phyloP scores from a whole-genome alignment of 164 flowering plant genomes.

The Aristolochia californica region DNA sequence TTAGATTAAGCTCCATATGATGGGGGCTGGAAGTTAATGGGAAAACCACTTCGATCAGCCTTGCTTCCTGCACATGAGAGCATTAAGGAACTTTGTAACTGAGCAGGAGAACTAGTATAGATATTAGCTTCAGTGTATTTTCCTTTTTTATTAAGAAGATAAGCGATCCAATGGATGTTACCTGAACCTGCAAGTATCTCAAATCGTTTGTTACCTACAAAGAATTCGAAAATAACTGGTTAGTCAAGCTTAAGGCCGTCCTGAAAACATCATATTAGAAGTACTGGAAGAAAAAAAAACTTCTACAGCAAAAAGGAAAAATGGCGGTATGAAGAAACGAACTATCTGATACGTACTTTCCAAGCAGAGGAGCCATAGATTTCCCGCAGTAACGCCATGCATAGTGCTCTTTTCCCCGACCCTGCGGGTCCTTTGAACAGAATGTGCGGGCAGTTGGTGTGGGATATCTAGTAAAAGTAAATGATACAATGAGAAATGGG shows the following conservation, averaged over 20 bases:
- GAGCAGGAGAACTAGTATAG: not conserved
- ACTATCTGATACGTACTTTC: constrained; percentile 34
- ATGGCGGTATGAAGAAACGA: not conserved
- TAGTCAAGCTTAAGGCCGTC: not conserved
- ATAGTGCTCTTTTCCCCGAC: constrained; percentile 51
- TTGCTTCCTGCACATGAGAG: constrained; percentile 36
- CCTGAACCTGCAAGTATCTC: constrained; percentile 45
- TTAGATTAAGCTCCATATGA: constrained; percentile 60
- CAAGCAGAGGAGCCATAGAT: constrained; percentile 46
- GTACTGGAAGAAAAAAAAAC: not conserved
- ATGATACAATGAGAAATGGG: not conserved
- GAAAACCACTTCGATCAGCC: constrained; percentile 33
- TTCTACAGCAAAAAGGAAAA: not conserved
- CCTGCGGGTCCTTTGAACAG: constrained; percentile 64
- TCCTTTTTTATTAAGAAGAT: not conserved
- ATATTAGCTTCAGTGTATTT: not conserved
- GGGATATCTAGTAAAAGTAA: constrained; percentile 27
- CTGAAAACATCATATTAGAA: not conserved
- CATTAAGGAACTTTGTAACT: not conserved
- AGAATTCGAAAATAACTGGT: not conserved
- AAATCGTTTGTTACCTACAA: constrained; percentile 50
- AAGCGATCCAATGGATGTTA: constrained; percentile 8
- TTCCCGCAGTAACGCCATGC: constrained; percentile 52
- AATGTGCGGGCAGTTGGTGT: constrained; percentile 40
- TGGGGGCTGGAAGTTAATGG: constrained; percentile 60